phyloP scores from a whole-genome alignment of 23 red algal genomes.

The Gracilaria domingensis region DNA sequence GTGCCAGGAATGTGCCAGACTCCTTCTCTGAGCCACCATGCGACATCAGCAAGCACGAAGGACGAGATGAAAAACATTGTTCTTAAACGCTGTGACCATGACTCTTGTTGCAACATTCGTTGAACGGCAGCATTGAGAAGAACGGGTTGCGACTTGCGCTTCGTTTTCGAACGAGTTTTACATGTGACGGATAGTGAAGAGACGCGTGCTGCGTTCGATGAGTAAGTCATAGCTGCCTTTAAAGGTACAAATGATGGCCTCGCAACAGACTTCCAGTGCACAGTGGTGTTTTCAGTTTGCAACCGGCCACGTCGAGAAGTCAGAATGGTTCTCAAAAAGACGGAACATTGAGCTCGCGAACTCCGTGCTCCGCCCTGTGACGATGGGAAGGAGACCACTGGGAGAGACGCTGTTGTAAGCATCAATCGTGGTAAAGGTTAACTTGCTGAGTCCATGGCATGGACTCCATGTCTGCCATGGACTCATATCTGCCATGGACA shows the following conservation, averaged over 20 bases:
- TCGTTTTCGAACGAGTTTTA: not conserved
- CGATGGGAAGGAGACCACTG: too few species aligned
- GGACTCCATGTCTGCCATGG: too few species aligned
- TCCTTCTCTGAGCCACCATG: slow-evolving; percentile 46
- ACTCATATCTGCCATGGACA: too few species aligned
- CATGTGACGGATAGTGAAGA: not conserved
- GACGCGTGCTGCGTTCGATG: not conserved
- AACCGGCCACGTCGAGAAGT: not conserved
- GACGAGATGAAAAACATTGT: slow-evolving; percentile 1
- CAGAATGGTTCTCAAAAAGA: too few species aligned
- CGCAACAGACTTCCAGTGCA: not conserved
- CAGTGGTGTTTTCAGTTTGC: not conserved
- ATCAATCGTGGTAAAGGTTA: too few species aligned
- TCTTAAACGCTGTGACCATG: not conserved
- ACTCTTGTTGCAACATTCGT: slow-evolving; percentile 21
- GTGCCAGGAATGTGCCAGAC: slow-evolving; percentile 31
- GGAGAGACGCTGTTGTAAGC: too few species aligned
- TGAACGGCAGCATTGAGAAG: slow-evolving; percentile 44
- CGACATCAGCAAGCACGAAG: slow-evolving; percentile 34
- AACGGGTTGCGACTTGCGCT: not conserved
- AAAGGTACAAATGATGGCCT: not conserved
- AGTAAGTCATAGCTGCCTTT: not conserved
- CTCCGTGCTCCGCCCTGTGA: too few species aligned
- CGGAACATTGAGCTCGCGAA: too few species aligned
- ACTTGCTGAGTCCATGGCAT: too few species aligned